A percentile compares a stretch with the other conserved stretches of the same genome.
Evolutionary conservation across 2,329 filamentous ascomycete species (phyloP).

Genomic region (Cordyceps pruinosa): DNA sequence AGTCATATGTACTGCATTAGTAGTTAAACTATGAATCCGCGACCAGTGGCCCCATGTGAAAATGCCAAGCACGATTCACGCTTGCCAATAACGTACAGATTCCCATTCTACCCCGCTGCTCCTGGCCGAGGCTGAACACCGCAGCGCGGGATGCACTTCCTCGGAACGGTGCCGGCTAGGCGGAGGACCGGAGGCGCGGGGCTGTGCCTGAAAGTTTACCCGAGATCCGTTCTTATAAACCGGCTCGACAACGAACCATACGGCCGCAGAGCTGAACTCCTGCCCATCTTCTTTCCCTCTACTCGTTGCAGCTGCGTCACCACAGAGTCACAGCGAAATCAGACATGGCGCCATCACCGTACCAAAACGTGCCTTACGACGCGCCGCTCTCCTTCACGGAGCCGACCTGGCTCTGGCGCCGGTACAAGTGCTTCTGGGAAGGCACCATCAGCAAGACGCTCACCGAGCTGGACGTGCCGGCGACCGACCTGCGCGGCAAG

Average conservation of each 20-base stretch:
- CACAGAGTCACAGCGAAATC: too few species aligned
- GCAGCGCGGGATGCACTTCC: neutral
- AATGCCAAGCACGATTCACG: neutral
- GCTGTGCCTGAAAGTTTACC: neutral
- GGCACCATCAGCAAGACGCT: conserved; percentile 9
- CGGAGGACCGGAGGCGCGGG: neutral
- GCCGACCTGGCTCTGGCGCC: conserved; percentile 12
- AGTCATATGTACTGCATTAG: too few species aligned
- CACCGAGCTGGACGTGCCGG: conserved; percentile 8
- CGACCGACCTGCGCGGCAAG: conserved; percentile 11
- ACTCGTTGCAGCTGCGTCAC: too few species aligned
- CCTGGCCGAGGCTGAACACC: neutral
- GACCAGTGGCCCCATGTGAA: conserved; percentile 7
- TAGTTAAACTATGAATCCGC: too few species aligned
- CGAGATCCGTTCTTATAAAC: conserved; percentile 5
- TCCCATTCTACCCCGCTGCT: neutral
- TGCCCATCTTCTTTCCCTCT: neutral
- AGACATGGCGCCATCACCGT: conserved; percentile 1
- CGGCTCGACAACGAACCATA: neutral
- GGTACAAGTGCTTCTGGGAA: conserved; percentile 5
- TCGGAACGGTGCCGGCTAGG: too few species aligned
- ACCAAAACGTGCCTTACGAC: conserved; percentile 10
- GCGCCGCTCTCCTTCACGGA: conserved; percentile 11
- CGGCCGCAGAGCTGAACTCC: too few species aligned
- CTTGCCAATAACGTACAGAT: neutral